Evolutionary conservation across 306 rosid genomes (phyloP).

Genomic region (Cucumis cinereus): DNA sequence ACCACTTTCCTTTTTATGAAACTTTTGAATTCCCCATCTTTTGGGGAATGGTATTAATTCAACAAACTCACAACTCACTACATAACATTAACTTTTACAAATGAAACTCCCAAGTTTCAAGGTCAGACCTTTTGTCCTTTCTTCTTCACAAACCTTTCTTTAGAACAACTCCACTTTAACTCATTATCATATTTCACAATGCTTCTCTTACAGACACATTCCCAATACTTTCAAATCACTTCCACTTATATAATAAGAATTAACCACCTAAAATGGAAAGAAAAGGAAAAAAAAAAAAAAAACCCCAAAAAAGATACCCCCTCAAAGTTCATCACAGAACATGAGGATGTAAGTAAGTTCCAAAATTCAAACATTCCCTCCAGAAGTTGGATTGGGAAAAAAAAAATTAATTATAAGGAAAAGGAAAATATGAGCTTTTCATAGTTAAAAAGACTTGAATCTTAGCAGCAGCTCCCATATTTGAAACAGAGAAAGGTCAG

Average conservation of each 20-base stretch:
- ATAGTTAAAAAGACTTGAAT: background rate
- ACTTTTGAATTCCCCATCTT: background rate
- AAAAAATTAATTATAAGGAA: background rate
- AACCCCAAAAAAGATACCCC: slow-evolving; percentile 13
- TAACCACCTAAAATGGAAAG: background rate
- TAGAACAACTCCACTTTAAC: background rate
- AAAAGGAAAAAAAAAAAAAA: background rate
- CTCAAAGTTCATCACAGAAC: slow-evolving; percentile 8
- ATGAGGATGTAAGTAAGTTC: slow-evolving; percentile 10
- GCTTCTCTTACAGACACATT: background rate
- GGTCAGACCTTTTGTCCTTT: background rate
- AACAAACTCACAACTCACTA: background rate
- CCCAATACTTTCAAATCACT: slow-evolving; percentile 5
- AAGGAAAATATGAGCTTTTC: background rate
- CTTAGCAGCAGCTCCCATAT: slow-evolving; percentile 6
- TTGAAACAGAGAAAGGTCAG: slow-evolving; percentile 21
- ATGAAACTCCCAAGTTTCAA: background rate
- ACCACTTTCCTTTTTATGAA: background rate
- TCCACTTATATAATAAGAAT: background rate
- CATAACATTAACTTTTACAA: background rate
- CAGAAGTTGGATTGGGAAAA: slow-evolving; percentile 7
- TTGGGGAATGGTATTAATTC: slow-evolving; percentile 1
- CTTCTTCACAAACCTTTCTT: background rate
- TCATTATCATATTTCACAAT: slow-evolving; percentile 1
- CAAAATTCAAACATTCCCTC: slow-evolving; percentile 16